Evolutionary conservation across 1,284 basidiomycete species (phyloP).

Genomic region (Omphalotus olearius): DNA sequence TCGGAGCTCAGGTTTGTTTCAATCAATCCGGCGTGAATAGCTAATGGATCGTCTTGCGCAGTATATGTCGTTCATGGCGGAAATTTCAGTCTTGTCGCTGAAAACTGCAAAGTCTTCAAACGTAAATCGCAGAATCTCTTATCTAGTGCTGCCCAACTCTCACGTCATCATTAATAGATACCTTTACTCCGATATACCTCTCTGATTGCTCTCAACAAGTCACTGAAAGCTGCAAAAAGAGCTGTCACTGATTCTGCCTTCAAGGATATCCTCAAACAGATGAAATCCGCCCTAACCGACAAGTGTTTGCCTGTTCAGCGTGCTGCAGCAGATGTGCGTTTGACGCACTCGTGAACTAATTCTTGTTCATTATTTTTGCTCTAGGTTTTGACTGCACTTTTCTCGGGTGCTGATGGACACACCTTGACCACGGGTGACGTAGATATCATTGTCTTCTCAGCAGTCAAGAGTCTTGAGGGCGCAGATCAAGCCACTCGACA

Average conservation of each 20-base stretch:
- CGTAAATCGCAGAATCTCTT: constrained; percentile 34
- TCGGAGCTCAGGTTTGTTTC: constrained; percentile 73
- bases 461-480: constrained; percentile 74
- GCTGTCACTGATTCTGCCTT: constrained; percentile 76
- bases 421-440: constrained; percentile 64
- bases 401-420: constrained; percentile 51
- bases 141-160: background rate
- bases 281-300: constrained; percentile 74
- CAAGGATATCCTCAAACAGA: constrained; percentile 86
- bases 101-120: constrained; percentile 69
- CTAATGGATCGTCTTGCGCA: constrained; percentile 28
- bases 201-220: constrained; percentile 72
- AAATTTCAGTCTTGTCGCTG: constrained; percentile 65
- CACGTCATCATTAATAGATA: constrained; percentile 36
- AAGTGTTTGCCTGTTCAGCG: constrained; percentile 87
- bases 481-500: constrained; percentile 85
- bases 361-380: background rate
- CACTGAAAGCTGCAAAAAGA: constrained; percentile 73
- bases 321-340: constrained; percentile 70
- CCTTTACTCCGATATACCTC: constrained; percentile 85
- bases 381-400: constrained; percentile 66
- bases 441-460: constrained; percentile 67
- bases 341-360: background rate
- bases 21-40: background rate
- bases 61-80: constrained; percentile 94